Evolutionary conservation across 371 early-diverging fungal species (phyloP).

Genomic region (Blastocladiella emersonii): DNA sequence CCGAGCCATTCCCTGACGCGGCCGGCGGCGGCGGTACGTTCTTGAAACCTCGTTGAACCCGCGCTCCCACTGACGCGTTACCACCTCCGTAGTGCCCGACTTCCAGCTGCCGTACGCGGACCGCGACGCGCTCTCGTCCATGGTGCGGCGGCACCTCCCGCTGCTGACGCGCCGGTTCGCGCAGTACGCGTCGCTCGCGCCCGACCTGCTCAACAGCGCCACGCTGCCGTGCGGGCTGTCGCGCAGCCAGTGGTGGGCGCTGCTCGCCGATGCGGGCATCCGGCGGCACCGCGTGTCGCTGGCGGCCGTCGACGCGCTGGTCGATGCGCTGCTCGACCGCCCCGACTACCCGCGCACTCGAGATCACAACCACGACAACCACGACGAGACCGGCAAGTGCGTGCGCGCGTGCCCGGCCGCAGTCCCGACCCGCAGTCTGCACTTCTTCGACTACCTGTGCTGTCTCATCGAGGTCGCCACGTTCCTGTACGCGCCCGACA

Average conservation of each 20-base stretch:
- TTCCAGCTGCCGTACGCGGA: not conserved
- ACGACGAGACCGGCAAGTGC: not conserved
- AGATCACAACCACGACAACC: too few relatives aligned
- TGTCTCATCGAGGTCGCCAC: not conserved
- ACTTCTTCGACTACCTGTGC: not conserved
- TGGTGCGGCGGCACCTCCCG: not conserved
- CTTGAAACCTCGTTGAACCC: not conserved
- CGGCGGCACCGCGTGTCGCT: not conserved
- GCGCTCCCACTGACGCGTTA: too few relatives aligned
- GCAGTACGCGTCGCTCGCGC: not conserved
- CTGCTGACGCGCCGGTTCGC: not conserved
- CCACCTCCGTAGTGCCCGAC: not conserved
- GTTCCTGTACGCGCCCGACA: not conserved
- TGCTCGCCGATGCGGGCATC: not conserved
- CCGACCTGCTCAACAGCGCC: not conserved
- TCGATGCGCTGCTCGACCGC: too few relatives aligned
- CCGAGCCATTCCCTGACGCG: too few relatives aligned
- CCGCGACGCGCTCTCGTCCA: not conserved
- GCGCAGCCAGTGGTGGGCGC: not conserved
- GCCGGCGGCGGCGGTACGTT: not conserved
- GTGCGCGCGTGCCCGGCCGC: too few relatives aligned
- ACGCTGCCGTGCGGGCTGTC: not conserved
- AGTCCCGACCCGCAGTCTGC: too few relatives aligned
- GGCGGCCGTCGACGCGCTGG: not conserved
- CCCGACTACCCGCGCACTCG: too few relatives aligned